Conservation (phyloP, 1,284 basidiomycete genomes). For the Puccinia coronata region DNA sequence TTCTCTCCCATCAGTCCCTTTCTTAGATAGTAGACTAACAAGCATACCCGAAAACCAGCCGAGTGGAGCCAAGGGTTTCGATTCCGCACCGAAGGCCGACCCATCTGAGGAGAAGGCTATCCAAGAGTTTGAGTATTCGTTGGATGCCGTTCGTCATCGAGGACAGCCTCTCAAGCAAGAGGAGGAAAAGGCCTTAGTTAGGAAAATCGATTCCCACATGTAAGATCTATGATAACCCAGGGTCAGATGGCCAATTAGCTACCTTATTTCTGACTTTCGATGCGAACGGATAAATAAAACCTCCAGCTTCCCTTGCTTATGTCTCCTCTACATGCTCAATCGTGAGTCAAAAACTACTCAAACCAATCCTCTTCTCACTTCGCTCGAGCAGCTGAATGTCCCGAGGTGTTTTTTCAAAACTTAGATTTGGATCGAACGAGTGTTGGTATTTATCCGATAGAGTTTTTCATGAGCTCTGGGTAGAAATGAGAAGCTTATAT, state of each 20-base stretch:
- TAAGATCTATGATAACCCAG: background rate
- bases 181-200: slow-evolving; percentile 4
- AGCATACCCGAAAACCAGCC: background rate
- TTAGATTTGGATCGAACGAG: slow-evolving; percentile 37
- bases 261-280: too few species aligned
- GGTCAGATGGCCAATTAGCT: background rate
- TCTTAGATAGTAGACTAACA: background rate
- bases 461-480: background rate
- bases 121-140: background rate
- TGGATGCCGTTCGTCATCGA: background rate
- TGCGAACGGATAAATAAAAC: too few species aligned
- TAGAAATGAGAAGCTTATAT: background rate
- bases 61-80: background rate
- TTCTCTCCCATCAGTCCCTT: background rate
- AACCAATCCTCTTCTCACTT: background rate
- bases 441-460: slow-evolving; percentile 11
- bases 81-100: background rate
- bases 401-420: background rate
- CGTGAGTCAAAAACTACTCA: background rate
- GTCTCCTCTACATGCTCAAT: slow-evolving; percentile 37
- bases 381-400: background rate
- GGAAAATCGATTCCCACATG: slow-evolving; percentile 16
- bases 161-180: background rate
- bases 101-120: background rate
- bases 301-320: slow-evolving; percentile 41